Percentiles rank a stretch among this genome's conserved stretches.
Evolutionary conservation across 345 rosid species (phyloP).

Genomic region (Populus ilicifolia): DNA sequence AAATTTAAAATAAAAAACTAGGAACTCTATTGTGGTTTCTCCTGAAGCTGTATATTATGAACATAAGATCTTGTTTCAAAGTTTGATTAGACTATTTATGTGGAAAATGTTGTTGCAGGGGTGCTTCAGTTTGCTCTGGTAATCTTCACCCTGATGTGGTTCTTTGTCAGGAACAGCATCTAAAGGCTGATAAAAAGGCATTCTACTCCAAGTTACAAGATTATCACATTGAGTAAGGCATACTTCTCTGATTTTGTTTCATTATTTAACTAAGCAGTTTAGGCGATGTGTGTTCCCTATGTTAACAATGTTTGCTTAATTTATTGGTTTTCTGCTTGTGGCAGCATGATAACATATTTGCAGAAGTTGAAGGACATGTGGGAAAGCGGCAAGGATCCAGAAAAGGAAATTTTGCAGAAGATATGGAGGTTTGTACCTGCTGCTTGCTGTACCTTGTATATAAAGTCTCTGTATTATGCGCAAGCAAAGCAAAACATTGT

Average conservation of each 20-base stretch:
- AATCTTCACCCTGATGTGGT: slow-evolving; percentile 80
- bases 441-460: slow-evolving; percentile 1
- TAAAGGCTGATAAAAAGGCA: slow-evolving; percentile 49
- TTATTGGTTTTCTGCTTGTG: slow-evolving; percentile 30
- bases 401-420: slow-evolving; percentile 47
- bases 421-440: slow-evolving; percentile 59
- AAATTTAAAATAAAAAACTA: background rate
- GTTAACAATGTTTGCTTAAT: slow-evolving; percentile 12
- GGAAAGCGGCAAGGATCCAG: slow-evolving; percentile 69
- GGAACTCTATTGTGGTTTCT: background rate
- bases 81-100: slow-evolving; percentile 25
- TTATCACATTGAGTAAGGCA: slow-evolving; percentile 76
- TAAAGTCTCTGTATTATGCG: background rate
- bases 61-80: slow-evolving; percentile 7
- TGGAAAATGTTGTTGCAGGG: slow-evolving; percentile 62
- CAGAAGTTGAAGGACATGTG: slow-evolving; percentile 71
- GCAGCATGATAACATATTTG: slow-evolving; percentile 72
- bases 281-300: slow-evolving; percentile 4
- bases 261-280: background rate
- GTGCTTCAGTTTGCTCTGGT: slow-evolving; percentile 64
- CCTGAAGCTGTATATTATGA: background rate
- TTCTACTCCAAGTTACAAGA: slow-evolving; percentile 60
- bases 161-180: slow-evolving; percentile 41
- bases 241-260: background rate
- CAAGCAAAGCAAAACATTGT: background rate